phyloP scores from a whole-genome alignment of 2,329 filamentous ascomycete species.

The Cladophialophora immunda region DNA sequence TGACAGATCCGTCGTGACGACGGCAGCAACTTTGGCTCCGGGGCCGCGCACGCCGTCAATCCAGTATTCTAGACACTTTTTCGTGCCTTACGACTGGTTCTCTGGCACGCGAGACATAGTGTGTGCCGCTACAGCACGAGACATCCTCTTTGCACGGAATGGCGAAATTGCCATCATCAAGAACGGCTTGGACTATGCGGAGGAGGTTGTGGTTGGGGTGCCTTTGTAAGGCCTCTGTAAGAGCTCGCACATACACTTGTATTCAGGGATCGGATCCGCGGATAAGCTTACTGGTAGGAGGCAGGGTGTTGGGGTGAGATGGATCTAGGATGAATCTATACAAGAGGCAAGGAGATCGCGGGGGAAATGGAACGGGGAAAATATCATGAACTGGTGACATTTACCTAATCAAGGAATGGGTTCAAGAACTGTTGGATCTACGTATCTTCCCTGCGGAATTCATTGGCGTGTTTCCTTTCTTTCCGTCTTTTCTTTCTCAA shows the following conservation, averaged over 20 bases:
- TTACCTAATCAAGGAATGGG: no score
- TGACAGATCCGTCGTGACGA: not conserved
- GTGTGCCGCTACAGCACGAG: not conserved
- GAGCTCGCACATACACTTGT: not conserved
- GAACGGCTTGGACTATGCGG: constrained; percentile 2
- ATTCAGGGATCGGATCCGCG: not conserved
- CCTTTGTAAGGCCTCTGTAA: not conserved
- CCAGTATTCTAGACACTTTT: not conserved
- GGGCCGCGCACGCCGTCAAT: not conserved
- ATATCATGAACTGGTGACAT: no score
- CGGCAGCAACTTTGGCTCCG: not conserved
- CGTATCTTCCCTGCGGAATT: no score
- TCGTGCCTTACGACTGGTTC: constrained; percentile 8
- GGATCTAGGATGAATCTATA: no score
- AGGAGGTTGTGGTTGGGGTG: not conserved
- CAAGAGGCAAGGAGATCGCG: no score
- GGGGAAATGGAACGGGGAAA: no score
- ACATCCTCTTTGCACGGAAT: constrained; percentile 9
- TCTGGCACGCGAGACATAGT: constrained; percentile 2
- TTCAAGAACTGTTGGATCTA: no score
- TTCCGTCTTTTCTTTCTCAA: no score
- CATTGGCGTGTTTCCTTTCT: no score
- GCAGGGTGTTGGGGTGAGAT: not conserved
- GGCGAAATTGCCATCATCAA: constrained; percentile 6
- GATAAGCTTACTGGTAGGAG: not conserved